Conservation (phyloP, 2,329 filamentous ascomycete genomes). For the Diplodia corticola region DNA sequence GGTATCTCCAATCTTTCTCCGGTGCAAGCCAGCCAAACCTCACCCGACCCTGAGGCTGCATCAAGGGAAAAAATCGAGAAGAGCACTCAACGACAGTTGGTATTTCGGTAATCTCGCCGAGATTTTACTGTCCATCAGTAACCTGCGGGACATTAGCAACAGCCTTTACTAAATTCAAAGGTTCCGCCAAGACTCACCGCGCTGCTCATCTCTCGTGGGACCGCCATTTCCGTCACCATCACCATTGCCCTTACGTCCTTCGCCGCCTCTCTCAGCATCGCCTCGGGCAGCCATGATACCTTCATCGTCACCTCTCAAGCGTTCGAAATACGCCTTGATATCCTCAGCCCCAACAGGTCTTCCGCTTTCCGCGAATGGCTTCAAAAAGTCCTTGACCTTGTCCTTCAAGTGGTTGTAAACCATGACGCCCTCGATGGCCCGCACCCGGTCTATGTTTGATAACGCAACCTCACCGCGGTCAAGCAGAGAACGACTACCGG, state of each 20-base stretch:
- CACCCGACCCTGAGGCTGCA: neutral
- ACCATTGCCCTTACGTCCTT: constrained; percentile 28
- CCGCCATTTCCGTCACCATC: constrained; percentile 25
- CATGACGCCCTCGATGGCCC: constrained; percentile 93
- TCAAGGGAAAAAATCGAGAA: neutral
- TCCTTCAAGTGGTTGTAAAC: constrained; percentile 96
- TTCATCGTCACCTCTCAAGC: constrained; percentile 82
- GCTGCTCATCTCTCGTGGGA: constrained; percentile 10
- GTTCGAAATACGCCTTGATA: constrained; percentile 95
- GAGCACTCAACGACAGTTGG: neutral
- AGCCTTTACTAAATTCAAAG: neutral
- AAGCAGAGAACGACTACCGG: constrained; percentile 78
- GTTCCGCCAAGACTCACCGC: neutral
- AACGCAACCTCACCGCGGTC: constrained; percentile 92
- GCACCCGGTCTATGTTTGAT: constrained; percentile 86
- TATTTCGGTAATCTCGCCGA: too few relatives aligned
- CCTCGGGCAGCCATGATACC: constrained; percentile 53
- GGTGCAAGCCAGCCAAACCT: neutral
- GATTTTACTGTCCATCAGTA: neutral
- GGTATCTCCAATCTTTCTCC: neutral
- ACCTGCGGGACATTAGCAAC: neutral
- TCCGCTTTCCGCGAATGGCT: constrained; percentile 90
- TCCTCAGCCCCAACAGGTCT: constrained; percentile 88
- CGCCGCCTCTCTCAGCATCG: constrained; percentile 34
- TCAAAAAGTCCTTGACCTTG: constrained; percentile 90